Base-by-base conservation (phyloP, 352 stramenopile genomes). In the Globisporangium nodosum region DNA sequence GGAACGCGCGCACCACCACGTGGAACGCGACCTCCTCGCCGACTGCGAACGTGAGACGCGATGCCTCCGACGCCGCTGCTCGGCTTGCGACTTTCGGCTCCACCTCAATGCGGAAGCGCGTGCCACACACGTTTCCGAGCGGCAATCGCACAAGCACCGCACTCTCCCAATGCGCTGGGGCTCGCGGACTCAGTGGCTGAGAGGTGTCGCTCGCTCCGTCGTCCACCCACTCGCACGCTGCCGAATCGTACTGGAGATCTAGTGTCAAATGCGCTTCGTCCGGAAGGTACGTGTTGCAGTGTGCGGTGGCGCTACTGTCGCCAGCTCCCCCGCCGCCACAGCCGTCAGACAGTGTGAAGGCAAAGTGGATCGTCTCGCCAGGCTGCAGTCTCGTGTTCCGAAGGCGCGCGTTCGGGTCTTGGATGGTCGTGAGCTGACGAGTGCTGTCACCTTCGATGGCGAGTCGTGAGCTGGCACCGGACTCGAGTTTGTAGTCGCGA, bases 21-120 rank as follows among this genome's bases (percentile, higher is more conserved):
- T 61, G 39, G 54, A 91, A 91, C 1, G 63, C 67, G 30, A 87
- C 61, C 47, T 83, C 68, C 0, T 91, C 76, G 8, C 52, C 70
- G 2, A 59, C 46, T 45, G 53, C 56, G n/a, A 64, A 50, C 33
- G 74, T 68, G 30, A 43, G 39, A 18, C 47, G 42, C 52, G 50
- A 18, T 49, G 47, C 3, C 27, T 12, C 2, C 58, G 20, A 37
- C 33, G 9, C 30, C 65, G 46, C 30, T 7, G 12, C n/a, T 12
- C 35, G 33, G 24, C 50, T 13, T 51, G n/a, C 67, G 21, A 4
- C 30, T 49, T 60, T 65, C 43, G 72, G 70, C 3, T 69, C 27
- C 2, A 87, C 68, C 18, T 85, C 68, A 21, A 87, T 73, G 35
- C 62, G 64, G 49, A 81, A 87, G 24, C 55, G 53, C 5, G 63